A percentile compares a stretch with the other conserved stretches of the same genome.
phyloP scores from a whole-genome alignment of 2,329 filamentous ascomycete species.

The Raffaelea deltoideospora region DNA sequence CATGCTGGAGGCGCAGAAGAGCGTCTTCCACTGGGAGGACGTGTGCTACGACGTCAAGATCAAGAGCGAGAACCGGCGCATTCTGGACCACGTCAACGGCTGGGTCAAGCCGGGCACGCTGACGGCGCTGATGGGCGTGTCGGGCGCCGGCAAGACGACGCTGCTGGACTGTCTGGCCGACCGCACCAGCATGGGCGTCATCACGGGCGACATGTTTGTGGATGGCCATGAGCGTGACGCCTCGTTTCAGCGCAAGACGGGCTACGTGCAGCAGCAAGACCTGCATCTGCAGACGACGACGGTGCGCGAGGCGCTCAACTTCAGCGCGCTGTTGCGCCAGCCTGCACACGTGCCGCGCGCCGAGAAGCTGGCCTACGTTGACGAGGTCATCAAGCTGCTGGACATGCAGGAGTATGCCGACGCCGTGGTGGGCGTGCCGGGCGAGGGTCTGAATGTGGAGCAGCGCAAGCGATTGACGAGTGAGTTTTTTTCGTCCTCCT shows the following conservation, averaged over 20 bases:
- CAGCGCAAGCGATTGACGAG: constrained; percentile 59
- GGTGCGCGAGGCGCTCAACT: constrained; percentile 74
- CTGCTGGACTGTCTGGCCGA: constrained; percentile 75
- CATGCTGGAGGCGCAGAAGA: constrained; percentile 42
- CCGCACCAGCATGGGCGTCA: constrained; percentile 77
- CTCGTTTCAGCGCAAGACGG: constrained; percentile 83
- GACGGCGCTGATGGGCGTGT: constrained; percentile 82
- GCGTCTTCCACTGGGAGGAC: constrained; percentile 75
- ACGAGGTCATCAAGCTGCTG: constrained; percentile 78
- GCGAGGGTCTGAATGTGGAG: constrained; percentile 65
- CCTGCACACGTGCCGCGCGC: constrained; percentile 55
- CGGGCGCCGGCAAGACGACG: constrained; percentile 83
- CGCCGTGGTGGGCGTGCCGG: constrained; percentile 77
- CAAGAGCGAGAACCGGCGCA: constrained; percentile 60
- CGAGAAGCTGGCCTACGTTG: constrained; percentile 79
- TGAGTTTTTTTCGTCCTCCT: not conserved
- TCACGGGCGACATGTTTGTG: constrained; percentile 66
- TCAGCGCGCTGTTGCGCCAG: constrained; percentile 74
- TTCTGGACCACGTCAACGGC: constrained; percentile 75
- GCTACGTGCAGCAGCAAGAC: constrained; percentile 88
- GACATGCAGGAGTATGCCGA: constrained; percentile 87
- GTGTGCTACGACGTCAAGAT: constrained; percentile 69
- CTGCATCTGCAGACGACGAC: constrained; percentile 72
- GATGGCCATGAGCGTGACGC: constrained; percentile 53
- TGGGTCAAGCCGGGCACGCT: constrained; percentile 88